Conservation (phyloP, 2,329 filamentous ascomycete species). For the Colletotrichum spaethianum region DNA sequence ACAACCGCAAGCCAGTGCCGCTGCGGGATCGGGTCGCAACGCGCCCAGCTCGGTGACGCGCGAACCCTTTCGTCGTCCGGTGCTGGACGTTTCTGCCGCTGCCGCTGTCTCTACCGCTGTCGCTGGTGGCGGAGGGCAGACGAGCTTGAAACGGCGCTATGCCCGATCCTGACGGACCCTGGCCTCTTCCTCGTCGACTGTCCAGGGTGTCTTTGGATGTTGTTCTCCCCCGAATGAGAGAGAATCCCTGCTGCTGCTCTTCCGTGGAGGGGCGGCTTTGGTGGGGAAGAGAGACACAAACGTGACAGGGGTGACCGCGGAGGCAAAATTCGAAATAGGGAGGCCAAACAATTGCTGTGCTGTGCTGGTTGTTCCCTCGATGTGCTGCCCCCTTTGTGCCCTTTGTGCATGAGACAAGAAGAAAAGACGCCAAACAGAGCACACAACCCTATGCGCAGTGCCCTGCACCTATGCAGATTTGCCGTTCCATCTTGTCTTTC, state of each 20-base stretch:
- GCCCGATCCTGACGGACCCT: conserved; percentile 29
- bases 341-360: conserved; percentile 10
- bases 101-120: neutral
- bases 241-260: conserved; percentile 35
- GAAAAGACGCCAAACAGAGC: conserved; percentile 1
- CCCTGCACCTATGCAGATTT: neutral
- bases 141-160: conserved; percentile 40
- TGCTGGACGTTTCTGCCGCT: conserved; percentile 5
- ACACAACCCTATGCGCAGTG: neutral
- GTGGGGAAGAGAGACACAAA: conserved; percentile 25
- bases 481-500: neutral
- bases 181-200: conserved; percentile 4
- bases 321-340: conserved; percentile 13
- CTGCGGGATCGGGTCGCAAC: conserved; percentile 35
- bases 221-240: neutral
- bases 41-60: conserved; percentile 24
- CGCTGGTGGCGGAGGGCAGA: conserved; percentile 29
- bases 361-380: conserved; percentile 3
- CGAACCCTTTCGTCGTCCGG: neutral
- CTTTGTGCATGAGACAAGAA: conserved; percentile 22
- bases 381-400: too few species aligned
- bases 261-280: conserved; percentile 27
- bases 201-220: neutral
- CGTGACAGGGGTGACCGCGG: neutral
- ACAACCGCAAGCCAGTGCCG: conserved; percentile 14